Conservation (phyloP, 805 yeast species). For the Wickerhamiella shivajii region DNA sequence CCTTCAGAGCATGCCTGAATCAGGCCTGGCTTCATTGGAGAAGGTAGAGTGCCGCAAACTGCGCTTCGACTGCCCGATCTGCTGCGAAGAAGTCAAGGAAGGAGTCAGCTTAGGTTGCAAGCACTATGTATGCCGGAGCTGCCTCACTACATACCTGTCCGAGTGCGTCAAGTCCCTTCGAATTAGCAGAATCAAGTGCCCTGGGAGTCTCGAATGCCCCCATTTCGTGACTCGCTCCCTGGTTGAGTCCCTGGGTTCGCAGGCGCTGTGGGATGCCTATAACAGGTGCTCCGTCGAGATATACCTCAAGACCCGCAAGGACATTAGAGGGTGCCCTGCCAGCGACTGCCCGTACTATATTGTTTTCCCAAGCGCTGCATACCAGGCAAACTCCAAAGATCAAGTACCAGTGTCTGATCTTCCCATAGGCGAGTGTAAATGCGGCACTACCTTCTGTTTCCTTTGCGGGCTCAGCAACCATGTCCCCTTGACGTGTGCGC, state of each 20-base stretch:
- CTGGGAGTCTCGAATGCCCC: constrained; percentile 38
- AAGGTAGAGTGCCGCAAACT: no score
- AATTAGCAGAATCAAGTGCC: constrained; percentile 41
- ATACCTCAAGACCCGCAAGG: constrained; percentile 3
- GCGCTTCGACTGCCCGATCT: constrained; percentile 2
- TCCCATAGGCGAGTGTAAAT: constrained; percentile 43
- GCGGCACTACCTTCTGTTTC: constrained; percentile 64
- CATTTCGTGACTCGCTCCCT: constrained; percentile 25
- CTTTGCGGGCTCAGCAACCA: constrained; percentile 65
- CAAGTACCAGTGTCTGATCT: no score
- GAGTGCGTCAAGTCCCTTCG: constrained; percentile 27
- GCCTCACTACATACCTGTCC: constrained; percentile 48
- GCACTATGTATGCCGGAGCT: constrained; percentile 54
- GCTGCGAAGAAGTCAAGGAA: not conserved
- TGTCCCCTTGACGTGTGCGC: constrained; percentile 65
- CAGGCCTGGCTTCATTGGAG: no score
- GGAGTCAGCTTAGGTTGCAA: constrained; percentile 40
- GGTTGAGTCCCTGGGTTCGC: constrained; percentile 27
- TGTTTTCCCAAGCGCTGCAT: no score
- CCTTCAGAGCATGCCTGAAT: no score
- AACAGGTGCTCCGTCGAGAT: not conserved
- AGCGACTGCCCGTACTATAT: constrained; percentile 12
- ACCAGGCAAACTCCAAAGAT: no score
- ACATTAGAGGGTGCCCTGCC: constrained; percentile 12
- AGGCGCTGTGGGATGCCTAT: not conserved